phyloP scores from a whole-genome alignment of 2,329 filamentous ascomycete genomes.

The Tolypocladium guangdongense region DNA sequence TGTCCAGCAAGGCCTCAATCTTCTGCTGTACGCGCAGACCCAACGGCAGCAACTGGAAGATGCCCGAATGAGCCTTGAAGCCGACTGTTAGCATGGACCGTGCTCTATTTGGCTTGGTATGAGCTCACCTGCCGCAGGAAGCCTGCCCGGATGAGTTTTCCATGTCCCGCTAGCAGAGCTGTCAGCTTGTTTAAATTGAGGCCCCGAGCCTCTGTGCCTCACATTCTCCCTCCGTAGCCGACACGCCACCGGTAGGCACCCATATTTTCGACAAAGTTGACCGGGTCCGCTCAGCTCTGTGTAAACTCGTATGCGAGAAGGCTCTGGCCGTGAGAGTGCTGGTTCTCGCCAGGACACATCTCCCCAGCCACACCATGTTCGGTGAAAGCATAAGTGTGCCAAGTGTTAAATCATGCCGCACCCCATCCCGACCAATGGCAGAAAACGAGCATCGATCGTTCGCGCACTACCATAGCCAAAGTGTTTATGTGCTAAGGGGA shows the following conservation, averaged over 20 bases:
- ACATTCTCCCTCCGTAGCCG: slow-evolving; percentile 45
- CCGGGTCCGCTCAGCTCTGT: slow-evolving; percentile 23
- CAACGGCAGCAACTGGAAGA: slow-evolving; percentile 86
- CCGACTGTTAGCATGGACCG: not conserved
- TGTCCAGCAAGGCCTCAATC: slow-evolving; percentile 74
- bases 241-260: slow-evolving; percentile 63
- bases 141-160: slow-evolving; percentile 58
- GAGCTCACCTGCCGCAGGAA: slow-evolving; percentile 57
- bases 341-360: slow-evolving; percentile 4
- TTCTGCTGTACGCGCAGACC: slow-evolving; percentile 83
- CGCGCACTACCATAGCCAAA: not conserved
- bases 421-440: not conserved
- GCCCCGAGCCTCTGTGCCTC: slow-evolving; percentile 8
- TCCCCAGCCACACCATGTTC: slow-evolving; percentile 6
- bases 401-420: not conserved
- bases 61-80: slow-evolving; percentile 64
- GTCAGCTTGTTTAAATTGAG: not conserved
- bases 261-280: slow-evolving; percentile 59
- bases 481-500: not conserved
- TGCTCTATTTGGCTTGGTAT: not conserved
- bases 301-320: slow-evolving; percentile 10
- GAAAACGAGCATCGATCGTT: not conserved
- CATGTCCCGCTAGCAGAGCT: slow-evolving; percentile 43
- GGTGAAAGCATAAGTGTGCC: slow-evolving; percentile 7
- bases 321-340: slow-evolving; percentile 5